Evolutionary conservation across 148 eudicot species (phyloP), one percentile per base, ranked within the genome.

Genomic region (Cornus suecica): DNA sequence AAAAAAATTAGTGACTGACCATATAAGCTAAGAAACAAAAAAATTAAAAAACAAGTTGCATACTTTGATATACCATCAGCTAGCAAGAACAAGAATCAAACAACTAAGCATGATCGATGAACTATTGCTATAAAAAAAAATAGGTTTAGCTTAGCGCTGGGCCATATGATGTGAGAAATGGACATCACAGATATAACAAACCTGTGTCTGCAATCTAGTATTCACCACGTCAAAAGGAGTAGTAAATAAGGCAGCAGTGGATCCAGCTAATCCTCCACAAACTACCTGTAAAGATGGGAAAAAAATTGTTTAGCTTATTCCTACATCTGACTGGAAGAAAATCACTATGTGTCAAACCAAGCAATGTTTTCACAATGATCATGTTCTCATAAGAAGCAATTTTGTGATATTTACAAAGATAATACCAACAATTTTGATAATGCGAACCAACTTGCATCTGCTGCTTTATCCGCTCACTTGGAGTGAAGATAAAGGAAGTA

Each of bases 201-300:
- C n/a, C n/a, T n/a, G n/a, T n/a, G n/a, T n/a, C n/a, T n/a, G n/a
- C n/a, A n/a, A n/a, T n/a, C n/a, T n/a, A n/a, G n/a, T n/a, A n/a
- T n/a, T n/a, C n/a, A n/a, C n/a, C n/a, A n/a, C n/a, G n/a, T n/a
- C n/a, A n/a, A n/a, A n/a, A n/a, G n/a, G n/a, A n/a, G n/a, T n/a
- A n/a, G n/a, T n/a, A n/a, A n/a, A n/a, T n/a, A n/a, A n/a, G n/a
- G n/a, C n/a, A n/a, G n/a, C n/a, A n/a, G n/a, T n/a, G n/a, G n/a
- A n/a, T n/a, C n/a, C 99, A 79, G 99, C 96, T 77, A 92, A 78
- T 76, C 94, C 97, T 87, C 99, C 99, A 69, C 97, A 94, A 64
- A 91, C 30, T 66, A 94, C 83, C 99, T 94, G 89, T 27, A 81
- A 81, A 70, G 69, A 80, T 31, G 63, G 71, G 66, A 82, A 34